Evolutionary conservation across 1,139 yeast species (phyloP).

Genomic region (Hansenula sp.): DNA sequence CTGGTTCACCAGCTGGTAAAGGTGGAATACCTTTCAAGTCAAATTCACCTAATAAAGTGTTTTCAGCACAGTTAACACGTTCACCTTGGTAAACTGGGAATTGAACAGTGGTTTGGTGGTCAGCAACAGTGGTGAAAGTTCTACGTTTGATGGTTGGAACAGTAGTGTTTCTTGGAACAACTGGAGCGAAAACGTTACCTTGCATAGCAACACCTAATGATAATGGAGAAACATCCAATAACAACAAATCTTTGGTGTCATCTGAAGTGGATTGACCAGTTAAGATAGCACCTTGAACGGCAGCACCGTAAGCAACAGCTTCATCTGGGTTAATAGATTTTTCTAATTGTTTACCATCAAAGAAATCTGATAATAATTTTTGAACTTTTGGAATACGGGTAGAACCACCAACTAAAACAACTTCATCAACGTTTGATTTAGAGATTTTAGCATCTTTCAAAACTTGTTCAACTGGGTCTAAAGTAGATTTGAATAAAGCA

Average conservation of each 20-base stretch:
- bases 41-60: conserved; percentile 99
- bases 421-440: conserved; percentile 89
- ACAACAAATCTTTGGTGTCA: conserved; percentile 94
- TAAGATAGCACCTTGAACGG: conserved; percentile 98
- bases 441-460: conserved; percentile 91
- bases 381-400: conserved; percentile 99
- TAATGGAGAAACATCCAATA: conserved; percentile 97
- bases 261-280: conserved; percentile 97
- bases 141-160: conserved; percentile 99
- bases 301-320: conserved; percentile 99
- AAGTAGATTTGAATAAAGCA: conserved; percentile 91
- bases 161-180: conserved; percentile 99
- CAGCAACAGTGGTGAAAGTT: conserved; percentile 99
- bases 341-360: conserved; percentile 96
- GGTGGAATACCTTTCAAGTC: conserved; percentile 99
- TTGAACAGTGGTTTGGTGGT: conserved; percentile 98
- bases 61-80: conserved; percentile 99
- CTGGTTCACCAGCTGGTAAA: conserved; percentile 99
- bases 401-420: conserved; percentile 99
- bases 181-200: conserved; percentile 98
- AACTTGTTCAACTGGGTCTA: conserved; percentile 98
- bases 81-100: conserved; percentile 99
- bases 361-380: conserved; percentile 95
- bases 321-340: conserved; percentile 98
- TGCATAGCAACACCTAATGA: conserved; percentile 99